These are phyloP conservation scores for Rhodomyrtus psidioides DNA, from an alignment of 441 rosid genomes.

Conservation along the genomic window DNA sequence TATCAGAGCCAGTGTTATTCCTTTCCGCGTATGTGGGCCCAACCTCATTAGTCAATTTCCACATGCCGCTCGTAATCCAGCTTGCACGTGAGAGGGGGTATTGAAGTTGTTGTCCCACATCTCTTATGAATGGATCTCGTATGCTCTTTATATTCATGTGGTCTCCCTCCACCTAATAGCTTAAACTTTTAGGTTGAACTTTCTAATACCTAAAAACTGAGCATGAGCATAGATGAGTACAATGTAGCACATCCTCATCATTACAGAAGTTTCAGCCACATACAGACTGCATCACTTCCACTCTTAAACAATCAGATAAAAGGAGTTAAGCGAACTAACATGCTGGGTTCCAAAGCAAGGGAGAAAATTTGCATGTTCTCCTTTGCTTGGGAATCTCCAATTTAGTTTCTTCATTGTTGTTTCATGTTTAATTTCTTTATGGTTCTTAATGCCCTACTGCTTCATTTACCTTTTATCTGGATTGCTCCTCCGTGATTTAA, in stretches of 20 bases:
- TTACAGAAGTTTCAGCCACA: not conserved
- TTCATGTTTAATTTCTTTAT: not conserved
- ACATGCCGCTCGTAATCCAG: too few relatives aligned
- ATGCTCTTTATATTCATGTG: too few relatives aligned
- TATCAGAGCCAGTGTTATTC: too few relatives aligned
- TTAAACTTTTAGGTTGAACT: too few relatives aligned
- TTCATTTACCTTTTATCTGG: not conserved
- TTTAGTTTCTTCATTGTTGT: not conserved
- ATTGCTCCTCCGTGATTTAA: not conserved
- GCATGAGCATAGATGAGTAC: not conserved
- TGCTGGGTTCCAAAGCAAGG: not conserved
- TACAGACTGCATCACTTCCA: not conserved
- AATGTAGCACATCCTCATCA: not conserved
- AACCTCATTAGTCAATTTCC: too few relatives aligned
- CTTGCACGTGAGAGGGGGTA: too few relatives aligned
- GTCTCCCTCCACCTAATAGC: too few relatives aligned
- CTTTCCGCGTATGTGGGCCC: too few relatives aligned
- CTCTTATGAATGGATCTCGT: too few relatives aligned
- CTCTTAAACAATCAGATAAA: not conserved
- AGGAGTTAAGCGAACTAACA: not conserved
- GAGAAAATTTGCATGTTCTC: not conserved
- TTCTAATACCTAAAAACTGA: too few relatives aligned
- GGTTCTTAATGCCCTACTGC: not conserved
- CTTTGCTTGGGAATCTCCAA: not conserved
- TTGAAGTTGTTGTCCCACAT: too few relatives aligned